Percentiles rank a stretch among this genome's conserved stretches.
These are phyloP conservation scores for Lodderomyces margitis DNA, from an alignment of 1,139 yeast genomes.

Conservation along the genomic window DNA sequence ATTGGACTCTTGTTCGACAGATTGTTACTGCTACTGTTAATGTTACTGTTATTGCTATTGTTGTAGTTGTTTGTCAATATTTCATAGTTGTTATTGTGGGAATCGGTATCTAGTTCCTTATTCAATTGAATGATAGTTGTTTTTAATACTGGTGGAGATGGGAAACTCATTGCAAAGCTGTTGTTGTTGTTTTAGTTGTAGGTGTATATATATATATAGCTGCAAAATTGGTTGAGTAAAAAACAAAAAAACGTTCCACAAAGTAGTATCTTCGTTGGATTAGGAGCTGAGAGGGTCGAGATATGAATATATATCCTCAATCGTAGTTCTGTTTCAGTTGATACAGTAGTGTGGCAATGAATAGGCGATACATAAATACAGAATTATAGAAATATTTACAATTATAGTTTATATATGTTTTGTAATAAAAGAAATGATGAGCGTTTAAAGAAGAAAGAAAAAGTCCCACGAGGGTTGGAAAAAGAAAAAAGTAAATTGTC, in stretches of 20 bases:
- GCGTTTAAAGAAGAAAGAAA: too few relatives aligned
- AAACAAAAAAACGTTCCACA: not conserved
- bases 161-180: conserved; percentile 24
- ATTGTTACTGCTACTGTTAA: conserved; percentile 10
- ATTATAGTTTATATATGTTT: too few relatives aligned
- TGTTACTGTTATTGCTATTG: conserved; percentile 15
- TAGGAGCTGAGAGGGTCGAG: too few relatives aligned
- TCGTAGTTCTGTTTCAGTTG: too few relatives aligned
- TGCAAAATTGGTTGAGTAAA: not conserved
- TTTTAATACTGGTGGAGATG: conserved; percentile 60
- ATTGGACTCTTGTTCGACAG: not conserved
- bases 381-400: too few relatives aligned
- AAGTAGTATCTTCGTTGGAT: not conserved
- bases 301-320: too few relatives aligned
- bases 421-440: too few relatives aligned
- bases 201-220: too few relatives aligned
- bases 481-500: too few relatives aligned
- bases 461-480: conserved; percentile 4
- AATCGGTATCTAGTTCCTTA: conserved; percentile 42
- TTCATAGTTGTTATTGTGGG: conserved; percentile 38
- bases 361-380: too few relatives aligned
- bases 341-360: too few relatives aligned
- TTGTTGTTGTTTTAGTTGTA: not conserved
- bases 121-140: conserved; percentile 63
- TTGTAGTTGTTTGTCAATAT: conserved; percentile 40